phyloP scores from a whole-genome alignment of 140 eudicot genomes.

The Stevia rebaudiana region DNA sequence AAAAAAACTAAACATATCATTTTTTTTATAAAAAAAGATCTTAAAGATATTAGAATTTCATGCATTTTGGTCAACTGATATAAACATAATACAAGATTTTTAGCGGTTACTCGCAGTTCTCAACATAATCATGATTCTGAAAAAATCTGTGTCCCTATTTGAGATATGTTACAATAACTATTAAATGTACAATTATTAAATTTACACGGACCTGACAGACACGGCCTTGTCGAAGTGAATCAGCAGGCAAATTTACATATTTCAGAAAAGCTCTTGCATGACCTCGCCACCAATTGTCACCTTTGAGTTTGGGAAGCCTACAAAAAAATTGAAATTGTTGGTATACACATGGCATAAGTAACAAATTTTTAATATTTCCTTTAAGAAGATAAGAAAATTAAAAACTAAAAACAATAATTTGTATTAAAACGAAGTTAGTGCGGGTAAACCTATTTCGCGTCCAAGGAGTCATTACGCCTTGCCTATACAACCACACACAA shows the following conservation, averaged over 20 bases:
- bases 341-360: neutral
- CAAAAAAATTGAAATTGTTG: conserved; percentile 3
- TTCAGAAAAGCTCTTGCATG: conserved; percentile 73
- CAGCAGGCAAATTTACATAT: conserved; percentile 43
- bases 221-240: conserved; percentile 64
- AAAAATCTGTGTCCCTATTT: too few relatives aligned
- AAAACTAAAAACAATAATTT: neutral
- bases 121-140: too few relatives aligned
- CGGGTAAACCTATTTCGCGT: conserved; percentile 46
- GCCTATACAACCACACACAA: conserved; percentile 70
- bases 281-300: conserved; percentile 91
- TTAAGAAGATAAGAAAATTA: neutral
- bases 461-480: conserved; percentile 69
- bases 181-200: neutral
- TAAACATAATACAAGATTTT: too few relatives aligned
- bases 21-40: too few relatives aligned
- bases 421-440: conserved; percentile 9
- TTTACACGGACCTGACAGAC: conserved; percentile 52
- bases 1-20: too few relatives aligned
- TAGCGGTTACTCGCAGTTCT: too few relatives aligned
- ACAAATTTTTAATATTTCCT: neutral
- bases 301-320: conserved; percentile 63
- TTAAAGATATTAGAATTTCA: too few relatives aligned
- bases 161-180: too few relatives aligned
- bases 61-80: too few relatives aligned